Percentiles rank a stretch among this genome's conserved stretches.
phyloP scores from a whole-genome alignment of 306 rosid genomes.

The Lathyrus tuberosus region DNA sequence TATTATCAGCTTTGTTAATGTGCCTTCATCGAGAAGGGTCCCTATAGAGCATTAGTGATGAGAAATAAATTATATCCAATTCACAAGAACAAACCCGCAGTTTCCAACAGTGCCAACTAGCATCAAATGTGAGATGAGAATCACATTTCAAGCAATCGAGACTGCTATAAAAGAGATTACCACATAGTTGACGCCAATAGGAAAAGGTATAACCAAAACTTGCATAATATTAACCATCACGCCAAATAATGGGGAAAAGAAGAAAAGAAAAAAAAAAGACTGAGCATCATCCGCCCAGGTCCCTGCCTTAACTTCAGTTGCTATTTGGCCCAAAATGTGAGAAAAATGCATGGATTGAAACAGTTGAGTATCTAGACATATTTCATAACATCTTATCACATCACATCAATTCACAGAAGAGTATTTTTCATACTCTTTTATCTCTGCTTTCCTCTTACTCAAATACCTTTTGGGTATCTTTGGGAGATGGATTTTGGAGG shows the following conservation, averaged over 20 bases:
- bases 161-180: slow-evolving; percentile 17
- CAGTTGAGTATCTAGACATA: slow-evolving; percentile 11
- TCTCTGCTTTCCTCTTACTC: background rate
- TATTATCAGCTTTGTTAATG: slow-evolving; percentile 55
- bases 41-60: slow-evolving; percentile 45
- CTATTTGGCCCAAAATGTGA: slow-evolving; percentile 20
- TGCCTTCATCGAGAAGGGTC: slow-evolving; percentile 60
- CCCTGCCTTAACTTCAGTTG: background rate
- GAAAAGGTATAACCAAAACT: slow-evolving; percentile 26
- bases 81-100: slow-evolving; percentile 16
- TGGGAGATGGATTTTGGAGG: too few species aligned
- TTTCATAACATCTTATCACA: slow-evolving; percentile 20
- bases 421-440: slow-evolving; percentile 1
- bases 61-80: slow-evolving; percentile 23
- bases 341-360: background rate
- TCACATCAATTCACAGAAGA: slow-evolving; percentile 5
- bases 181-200: background rate
- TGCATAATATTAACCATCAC: slow-evolving; percentile 2
- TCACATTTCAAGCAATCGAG: slow-evolving; percentile 35
- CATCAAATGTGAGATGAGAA: slow-evolving; percentile 24
- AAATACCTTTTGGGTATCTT: too few species aligned
- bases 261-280: background rate
- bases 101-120: slow-evolving; percentile 15
- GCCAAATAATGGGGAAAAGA: background rate
- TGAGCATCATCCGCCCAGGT: background rate